Evolutionary conservation across 2,329 filamentous ascomycete species (phyloP), one percentile per base, ranked within the genome.

Genomic region (Neofusicoccum laricinum): DNA sequence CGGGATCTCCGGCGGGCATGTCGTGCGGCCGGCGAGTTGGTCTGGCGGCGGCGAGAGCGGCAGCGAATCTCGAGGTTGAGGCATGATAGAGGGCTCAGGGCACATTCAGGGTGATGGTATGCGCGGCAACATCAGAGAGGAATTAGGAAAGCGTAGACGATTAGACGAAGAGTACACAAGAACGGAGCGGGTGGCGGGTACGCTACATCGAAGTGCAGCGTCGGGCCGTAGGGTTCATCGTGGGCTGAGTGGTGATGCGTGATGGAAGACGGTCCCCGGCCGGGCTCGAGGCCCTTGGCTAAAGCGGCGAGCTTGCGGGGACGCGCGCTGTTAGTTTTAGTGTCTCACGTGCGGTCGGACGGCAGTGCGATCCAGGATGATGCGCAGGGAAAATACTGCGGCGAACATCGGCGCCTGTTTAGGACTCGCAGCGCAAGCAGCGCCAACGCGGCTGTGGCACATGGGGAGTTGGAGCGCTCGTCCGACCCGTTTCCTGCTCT

Each of bases 1-100:
- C 71, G 67, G 66, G 38, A 76, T 73, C 34, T 84, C 82, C 45
- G 81, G 81, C n/a, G 82, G 82, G 73, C 82, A 84, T 66, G 80
- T 80, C 59, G 78, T 73, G 71, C 77, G 82, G 71, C 75, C 73
- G 68, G 79, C 76, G 69, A 78, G 73, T 73, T 75, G 75, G 79
- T 79, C 71, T 77, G 64, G 68, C 34, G 67, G 77, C 68, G 73
- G 69, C 70, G 76, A 75, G 70, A 75, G 75, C 70, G 79, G 73
- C 61, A 71, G 72, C 72, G 75, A 76, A 73, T 75, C 76, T 74
- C 73, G 78, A 77, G 78, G 79, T 64, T 81, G 83, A 71, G 82
- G 82, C 82, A 84, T 84, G 75, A 74, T 78, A 46, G 12, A 36
- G 46, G 40, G 61, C 40, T 63, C 40, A 38, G 40, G 40, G 49